These are phyloP conservation scores for Volvox reticuliferus DNA, from an alignment of 139 green algal species.

Conservation along the genomic window DNA sequence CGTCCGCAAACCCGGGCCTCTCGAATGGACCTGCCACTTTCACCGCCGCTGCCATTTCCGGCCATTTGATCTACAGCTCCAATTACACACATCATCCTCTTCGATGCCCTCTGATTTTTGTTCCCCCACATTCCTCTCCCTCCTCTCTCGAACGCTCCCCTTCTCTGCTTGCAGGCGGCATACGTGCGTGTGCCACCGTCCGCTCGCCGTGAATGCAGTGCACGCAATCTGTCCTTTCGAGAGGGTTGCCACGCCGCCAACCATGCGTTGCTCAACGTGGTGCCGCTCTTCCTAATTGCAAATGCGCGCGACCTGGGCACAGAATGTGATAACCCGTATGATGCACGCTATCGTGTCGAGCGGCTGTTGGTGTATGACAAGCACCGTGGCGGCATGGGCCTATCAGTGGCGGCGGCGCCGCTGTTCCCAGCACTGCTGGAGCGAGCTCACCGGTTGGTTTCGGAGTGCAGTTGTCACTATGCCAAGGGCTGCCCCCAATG, in stretches of 20 bases:
- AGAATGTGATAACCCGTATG: constrained; percentile 84
- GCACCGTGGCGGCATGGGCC: constrained; percentile 89
- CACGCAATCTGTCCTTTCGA: constrained; percentile 70
- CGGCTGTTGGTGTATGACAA: constrained; percentile 94
- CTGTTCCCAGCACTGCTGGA: constrained; percentile 81
- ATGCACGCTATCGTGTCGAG: constrained; percentile 86
- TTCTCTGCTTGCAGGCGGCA: constrained; percentile 63
- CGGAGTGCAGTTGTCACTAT: constrained; percentile 76
- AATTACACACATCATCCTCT: no score
- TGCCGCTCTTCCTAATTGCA: constrained; percentile 88
- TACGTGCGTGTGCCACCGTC: constrained; percentile 86
- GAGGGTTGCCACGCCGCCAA: constrained; percentile 89
- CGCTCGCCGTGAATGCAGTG: constrained; percentile 55
- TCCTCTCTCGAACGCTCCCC: no score
- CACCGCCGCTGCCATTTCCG: no score
- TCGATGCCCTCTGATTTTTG: no score
- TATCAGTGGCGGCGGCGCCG: constrained; percentile 71
- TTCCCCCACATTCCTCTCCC: no score
- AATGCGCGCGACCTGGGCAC: constrained; percentile 53
- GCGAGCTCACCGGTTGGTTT: constrained; percentile 80
- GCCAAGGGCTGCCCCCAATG: constrained; percentile 87
- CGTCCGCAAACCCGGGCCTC: no score
- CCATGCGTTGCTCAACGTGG: constrained; percentile 92
- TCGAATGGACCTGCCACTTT: no score
- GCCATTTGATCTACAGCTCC: no score